Conservation (phyloP, 192 early-diverging fungal genomes). For the Coemansia sp. region DNA sequence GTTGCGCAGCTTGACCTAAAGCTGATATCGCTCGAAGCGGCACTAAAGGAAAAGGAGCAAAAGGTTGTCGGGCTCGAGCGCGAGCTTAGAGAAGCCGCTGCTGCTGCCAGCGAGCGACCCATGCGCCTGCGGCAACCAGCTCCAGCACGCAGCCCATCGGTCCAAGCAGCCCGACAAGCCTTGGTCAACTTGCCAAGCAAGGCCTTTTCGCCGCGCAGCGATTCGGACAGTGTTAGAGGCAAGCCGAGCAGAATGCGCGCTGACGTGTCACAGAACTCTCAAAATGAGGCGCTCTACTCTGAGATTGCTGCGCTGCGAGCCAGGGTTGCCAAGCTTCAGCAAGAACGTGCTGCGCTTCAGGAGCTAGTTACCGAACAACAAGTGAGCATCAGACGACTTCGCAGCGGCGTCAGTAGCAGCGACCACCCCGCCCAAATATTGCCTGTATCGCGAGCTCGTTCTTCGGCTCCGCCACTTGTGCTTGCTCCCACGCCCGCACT, state of each 20-base stretch:
- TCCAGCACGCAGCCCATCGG: constrained; percentile 10
- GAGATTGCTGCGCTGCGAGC: constrained; percentile 45
- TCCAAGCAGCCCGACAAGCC: constrained; percentile 1
- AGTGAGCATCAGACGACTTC: constrained; percentile 43
- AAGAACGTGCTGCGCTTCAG: constrained; percentile 39
- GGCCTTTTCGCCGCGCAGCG: neutral
- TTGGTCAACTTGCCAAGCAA: neutral
- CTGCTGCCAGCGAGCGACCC: constrained; percentile 39
- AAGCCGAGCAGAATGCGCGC: constrained; percentile 8
- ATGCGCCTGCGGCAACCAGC: constrained; percentile 52
- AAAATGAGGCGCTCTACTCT: constrained; percentile 32
- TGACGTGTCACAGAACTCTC: neutral
- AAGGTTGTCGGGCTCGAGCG: constrained; percentile 17
- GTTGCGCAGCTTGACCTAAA: constrained; percentile 48
- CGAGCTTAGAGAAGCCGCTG: constrained; percentile 29
- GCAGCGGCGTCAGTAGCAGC: constrained; percentile 12
- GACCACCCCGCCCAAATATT: neutral
- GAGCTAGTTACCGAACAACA: constrained; percentile 56
- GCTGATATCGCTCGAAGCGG: constrained; percentile 30
- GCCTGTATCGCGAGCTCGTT: no score
- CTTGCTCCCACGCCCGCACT: neutral
- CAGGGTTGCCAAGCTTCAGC: constrained; percentile 30
- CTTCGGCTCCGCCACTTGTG: neutral
- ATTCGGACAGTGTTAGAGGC: neutral
- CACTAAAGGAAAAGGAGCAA: constrained; percentile 26